Evolutionary conservation across 208 protist genomes (phyloP).

Genomic region (Phytomonas sp.): DNA sequence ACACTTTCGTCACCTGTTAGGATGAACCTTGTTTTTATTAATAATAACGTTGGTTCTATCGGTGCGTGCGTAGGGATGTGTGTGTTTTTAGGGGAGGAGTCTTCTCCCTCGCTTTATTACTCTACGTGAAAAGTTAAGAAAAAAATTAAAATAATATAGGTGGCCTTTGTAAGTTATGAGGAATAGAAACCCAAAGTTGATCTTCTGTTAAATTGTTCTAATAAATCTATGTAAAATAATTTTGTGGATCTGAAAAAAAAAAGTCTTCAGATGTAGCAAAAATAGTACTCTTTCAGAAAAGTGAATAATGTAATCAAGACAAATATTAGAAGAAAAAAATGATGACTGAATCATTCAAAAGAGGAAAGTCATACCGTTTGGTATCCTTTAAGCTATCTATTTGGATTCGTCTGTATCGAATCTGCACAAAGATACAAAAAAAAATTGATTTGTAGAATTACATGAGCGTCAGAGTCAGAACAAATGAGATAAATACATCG

Average conservation of each 20-base stretch:
- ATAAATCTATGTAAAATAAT: not conserved
- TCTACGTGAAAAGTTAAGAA: not conserved
- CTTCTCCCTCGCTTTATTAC: not conserved
- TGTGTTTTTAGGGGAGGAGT: not conserved
- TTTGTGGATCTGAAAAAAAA: not conserved
- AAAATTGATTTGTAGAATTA: conserved; percentile 1
- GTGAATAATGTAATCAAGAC: not conserved
- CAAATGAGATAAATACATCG: conserved; percentile 1
- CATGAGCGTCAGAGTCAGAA: not conserved
- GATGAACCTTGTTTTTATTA: not conserved
- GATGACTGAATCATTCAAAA: not conserved
- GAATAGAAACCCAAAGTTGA: not conserved
- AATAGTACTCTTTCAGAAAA: not conserved
- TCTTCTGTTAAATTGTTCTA: not conserved
- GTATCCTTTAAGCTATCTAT: not conserved
- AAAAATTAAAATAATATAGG: not conserved
- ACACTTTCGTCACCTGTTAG: not conserved
- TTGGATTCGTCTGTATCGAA: not conserved
- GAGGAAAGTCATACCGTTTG: not conserved
- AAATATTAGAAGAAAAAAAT: not conserved
- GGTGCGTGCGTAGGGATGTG: not conserved
- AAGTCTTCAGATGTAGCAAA: not conserved
- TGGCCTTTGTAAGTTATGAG: not conserved
- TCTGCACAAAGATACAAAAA: not conserved
- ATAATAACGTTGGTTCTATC: not conserved